Evolutionary conservation across 495 filamentous ascomycete genomes (phyloP), one percentile per base, ranked within the genome.

Genomic region (Baudoinia panamericana): DNA sequence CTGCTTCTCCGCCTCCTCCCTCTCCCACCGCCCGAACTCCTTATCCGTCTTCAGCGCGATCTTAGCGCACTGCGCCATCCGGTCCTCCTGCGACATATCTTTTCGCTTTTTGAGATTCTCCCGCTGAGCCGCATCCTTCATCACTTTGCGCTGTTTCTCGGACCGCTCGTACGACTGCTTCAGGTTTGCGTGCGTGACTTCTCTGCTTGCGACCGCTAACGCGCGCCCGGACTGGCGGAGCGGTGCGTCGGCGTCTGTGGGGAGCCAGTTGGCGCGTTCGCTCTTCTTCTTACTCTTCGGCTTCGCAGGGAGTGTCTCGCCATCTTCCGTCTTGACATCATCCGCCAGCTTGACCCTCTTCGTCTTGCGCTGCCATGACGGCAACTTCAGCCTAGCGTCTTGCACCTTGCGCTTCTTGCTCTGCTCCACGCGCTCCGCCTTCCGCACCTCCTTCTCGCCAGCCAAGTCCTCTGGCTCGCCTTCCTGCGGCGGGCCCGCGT

Each of bases 1-100:
- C 43, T 74, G 71, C 63, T 82, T 82, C 63, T 97, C 90, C 11
- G 78, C 78, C 56, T 84, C 80, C 60, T 96, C 88, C 88, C 90
- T 26, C 39, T 52, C 48, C 32, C 31, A 97, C 27, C 80, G 71
- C 52, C 85, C 93, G 51, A 97, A 60, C 64, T 84, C 94, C 67
- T 88, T 93, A 36, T 78, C 71, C 52, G 95, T 97, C 43, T 72
- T 64, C 58, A 76, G 76, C 58, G 95, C 88, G 21, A 86, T 73
- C 50, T 77, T 64, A 19, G 77, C 85, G 17, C 88, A 90, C 57
- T 93, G 83, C 10, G 73, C 75, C 28, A 97, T 65, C 24, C 84
- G 77, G 45, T 95, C 78, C n/a, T 67, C 82, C 57, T 95, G 90
- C 17, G 84, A 92, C 81, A 94, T 25, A 1, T 31, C 81, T 32